Base-by-base conservation (phyloP, 1,284 basidiomycete genomes). In the Inonotus obliquus region DNA sequence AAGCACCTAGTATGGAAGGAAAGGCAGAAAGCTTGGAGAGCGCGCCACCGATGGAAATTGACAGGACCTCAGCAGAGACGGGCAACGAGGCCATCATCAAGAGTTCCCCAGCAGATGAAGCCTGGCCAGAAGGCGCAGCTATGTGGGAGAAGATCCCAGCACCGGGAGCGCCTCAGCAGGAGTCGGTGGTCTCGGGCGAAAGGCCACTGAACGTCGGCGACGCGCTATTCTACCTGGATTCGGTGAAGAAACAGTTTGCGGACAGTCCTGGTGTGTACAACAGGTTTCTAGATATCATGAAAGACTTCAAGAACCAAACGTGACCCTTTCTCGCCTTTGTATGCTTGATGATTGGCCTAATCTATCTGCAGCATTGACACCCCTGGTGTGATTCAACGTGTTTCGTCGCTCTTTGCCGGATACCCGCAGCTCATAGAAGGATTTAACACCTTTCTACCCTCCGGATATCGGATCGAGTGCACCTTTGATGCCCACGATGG, bases 371-470 rank as follows among this genome's bases (percentile, higher is more conserved):
- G 94, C 55, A 98, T 99, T 74, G 96, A 98, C 77, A 98, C 96
- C 0, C 95, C 95, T 0, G 95, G 94, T 55, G 96, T 98, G 59
- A 98, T 98, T 71, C 88, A 91, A 73, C 92, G 96, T 63, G 96
- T 98, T 32, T 96, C 94, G 1, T 85, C 89, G 41, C 86, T 98
- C 25, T 98, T 99, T 77, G 86, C 89, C 62, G 94, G 94, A 1
- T 94, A 98, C 71, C 93, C 94, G 0, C 74, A 80, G 29, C 89
- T 99, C 64, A 97, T 99, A 54, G 93, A 97, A 75, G 96, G 95
- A 23, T 99, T 98, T 82, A 98, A 98, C 78, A 98, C 95, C 1
- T 98, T 99, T 75, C 82, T 98, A 9, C 96, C 96, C 1, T 85
- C 87, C 10, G 96, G 96, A 10, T 98, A 98, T 73, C 87, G 92